Base-by-base conservation (phyloP, 345 rosid genomes). In the Psidium guajava region DNA sequence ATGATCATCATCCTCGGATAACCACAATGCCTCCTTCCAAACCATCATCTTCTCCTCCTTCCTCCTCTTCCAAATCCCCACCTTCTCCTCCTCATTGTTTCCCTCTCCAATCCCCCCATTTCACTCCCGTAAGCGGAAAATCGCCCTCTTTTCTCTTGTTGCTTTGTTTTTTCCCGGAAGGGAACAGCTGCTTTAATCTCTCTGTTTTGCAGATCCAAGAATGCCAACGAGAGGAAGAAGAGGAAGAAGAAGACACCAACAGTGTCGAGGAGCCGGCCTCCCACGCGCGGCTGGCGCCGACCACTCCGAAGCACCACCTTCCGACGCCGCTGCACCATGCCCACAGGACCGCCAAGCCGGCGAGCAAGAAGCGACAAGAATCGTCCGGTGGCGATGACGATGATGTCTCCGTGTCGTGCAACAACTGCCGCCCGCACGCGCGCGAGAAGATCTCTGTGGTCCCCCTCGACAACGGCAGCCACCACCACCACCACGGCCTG, bases 401-500 rank as follows among this genome's bases (percentile, higher is more conserved):
- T 21, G 91, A 85, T 44, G 88, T 88, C 11, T 89, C 97, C 1
- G 93, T 97, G 82, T 94, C 98, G n/a, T 96, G 98, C 91, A 92
- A 92, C 93, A 93, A 92, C 83, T 97, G 99, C 87, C 92, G 98
- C 7, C 99, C 99, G 16, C 89, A 91, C 81, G 69, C 95, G 28
- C 91, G 97, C 9, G 97, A 94, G 82, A 96, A 93, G 89, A 91
- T 97, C 89, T 93, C 98, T 2, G 94, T 96, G 24, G 97, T 93
- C 32, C 98, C 99, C 82, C 87, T 95, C 52, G 98, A 97, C 88
- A 91, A 89, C 83, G 25, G 77, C 25, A 47, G 47, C 47, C 77
- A 69, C 47, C 82, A 49, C 47, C 77, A 69, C 47, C 82, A 49
- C 84, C 86, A 82, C 69, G 82, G 54, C 87, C 92, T 90, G 82